phyloP scores from a whole-genome alignment of 2,329 filamentous ascomycete genomes.

The Fusarium sp. region DNA sequence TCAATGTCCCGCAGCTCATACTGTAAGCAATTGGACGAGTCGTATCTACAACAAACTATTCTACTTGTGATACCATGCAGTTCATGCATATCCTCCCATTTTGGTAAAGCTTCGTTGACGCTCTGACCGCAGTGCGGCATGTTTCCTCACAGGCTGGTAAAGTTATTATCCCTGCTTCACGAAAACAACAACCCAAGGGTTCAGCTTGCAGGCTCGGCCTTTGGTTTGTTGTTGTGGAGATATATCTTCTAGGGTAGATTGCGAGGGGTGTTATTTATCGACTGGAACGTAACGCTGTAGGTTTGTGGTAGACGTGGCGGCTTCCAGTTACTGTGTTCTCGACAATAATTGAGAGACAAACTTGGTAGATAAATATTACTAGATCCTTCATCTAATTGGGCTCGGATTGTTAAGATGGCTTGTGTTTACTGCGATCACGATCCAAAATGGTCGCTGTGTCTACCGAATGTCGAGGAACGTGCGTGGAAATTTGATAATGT shows the following conservation, averaged over 20 bases:
- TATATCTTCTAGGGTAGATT: conserved; percentile 12
- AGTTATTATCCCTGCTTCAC: conserved; percentile 25
- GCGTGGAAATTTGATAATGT: conserved; percentile 21
- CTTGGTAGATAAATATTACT: background rate
- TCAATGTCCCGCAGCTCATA: background rate
- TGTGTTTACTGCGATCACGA: conserved; percentile 15
- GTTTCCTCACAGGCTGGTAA: conserved; percentile 4
- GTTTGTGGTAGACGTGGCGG: background rate
- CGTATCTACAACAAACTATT: background rate
- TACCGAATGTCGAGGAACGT: conserved; percentile 20
- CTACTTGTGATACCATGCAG: conserved; percentile 14
- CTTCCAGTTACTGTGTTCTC: background rate
- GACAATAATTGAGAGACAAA: accelerated
- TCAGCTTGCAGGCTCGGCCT: conserved; percentile 4
- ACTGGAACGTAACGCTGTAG: conserved; percentile 6
- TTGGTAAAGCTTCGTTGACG: conserved; percentile 9
- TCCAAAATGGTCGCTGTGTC: conserved; percentile 25
- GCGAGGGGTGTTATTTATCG: background rate
- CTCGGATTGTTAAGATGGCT: background rate
- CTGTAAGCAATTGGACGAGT: conserved; percentile 6
- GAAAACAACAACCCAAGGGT: background rate
- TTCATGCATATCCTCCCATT: background rate
- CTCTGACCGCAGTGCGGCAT: conserved; percentile 28
- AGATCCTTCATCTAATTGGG: background rate
- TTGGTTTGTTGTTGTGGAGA: conserved; percentile 16